These are phyloP conservation scores for Centaurea solstitialis DNA, from an alignment of 129 eudicot species.

Conservation along the genomic window DNA sequence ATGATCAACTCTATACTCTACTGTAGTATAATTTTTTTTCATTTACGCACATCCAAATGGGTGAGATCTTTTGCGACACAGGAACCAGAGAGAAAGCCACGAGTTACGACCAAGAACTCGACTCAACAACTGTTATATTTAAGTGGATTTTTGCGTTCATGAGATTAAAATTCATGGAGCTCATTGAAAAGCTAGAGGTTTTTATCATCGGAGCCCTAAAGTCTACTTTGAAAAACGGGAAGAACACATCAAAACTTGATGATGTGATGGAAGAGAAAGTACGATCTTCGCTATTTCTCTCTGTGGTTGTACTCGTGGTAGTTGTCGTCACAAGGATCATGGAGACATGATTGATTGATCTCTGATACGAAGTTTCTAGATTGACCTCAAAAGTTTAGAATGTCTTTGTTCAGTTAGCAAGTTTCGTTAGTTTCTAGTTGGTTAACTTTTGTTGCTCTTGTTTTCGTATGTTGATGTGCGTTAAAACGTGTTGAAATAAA, in stretches of 20 bases:
- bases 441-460: background rate
- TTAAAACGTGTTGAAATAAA: background rate
- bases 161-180: constrained; percentile 35
- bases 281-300: constrained; percentile 54
- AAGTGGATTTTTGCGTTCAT: constrained; percentile 51
- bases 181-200: constrained; percentile 40
- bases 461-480: background rate
- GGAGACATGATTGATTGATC: constrained; percentile 22
- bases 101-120: constrained; percentile 28
- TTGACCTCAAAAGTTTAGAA: no score
- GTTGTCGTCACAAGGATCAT: constrained; percentile 48
- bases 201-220: constrained; percentile 15
- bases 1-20: no score
- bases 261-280: constrained; percentile 48
- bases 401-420: background rate
- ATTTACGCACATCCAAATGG: no score
- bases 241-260: constrained; percentile 28
- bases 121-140: constrained; percentile 32
- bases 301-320: constrained; percentile 52
- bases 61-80: constrained; percentile 2
- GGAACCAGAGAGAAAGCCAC: constrained; percentile 12
- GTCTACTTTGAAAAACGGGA: background rate
- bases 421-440: background rate
- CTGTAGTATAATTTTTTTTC: no score
- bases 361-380: background rate